Evolutionary conservation across 352 stramenopile species (phyloP).

Genomic region (Globisporangium recalcitrans): DNA sequence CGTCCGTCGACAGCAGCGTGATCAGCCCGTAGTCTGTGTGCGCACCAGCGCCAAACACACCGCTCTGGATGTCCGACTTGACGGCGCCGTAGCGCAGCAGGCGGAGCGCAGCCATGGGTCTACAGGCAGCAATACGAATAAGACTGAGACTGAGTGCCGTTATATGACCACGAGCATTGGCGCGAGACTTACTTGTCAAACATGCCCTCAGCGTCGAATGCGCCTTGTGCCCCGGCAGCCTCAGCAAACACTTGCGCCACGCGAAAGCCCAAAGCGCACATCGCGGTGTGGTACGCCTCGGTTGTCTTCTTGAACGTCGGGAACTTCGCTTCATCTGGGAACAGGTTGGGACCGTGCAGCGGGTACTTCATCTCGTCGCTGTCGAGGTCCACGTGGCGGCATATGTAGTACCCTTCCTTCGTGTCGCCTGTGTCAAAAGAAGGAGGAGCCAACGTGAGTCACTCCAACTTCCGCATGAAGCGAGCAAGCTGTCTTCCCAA

Average conservation of each 20-base stretch:
- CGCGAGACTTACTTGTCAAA: conserved; percentile 43
- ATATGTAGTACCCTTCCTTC: conserved; percentile 79
- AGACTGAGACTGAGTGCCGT: background rate
- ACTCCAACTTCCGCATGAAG: background rate
- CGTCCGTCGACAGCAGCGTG: conserved; percentile 62
- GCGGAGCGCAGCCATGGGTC: conserved; percentile 73
- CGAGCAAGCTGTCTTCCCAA: background rate
- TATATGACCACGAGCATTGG: background rate
- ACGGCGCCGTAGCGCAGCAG: conserved; percentile 70
- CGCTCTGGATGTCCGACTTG: conserved; percentile 48
- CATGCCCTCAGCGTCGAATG: conserved; percentile 44
- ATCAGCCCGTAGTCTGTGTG: conserved; percentile 72
- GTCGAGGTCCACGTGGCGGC: conserved; percentile 44
- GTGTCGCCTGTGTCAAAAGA: conserved; percentile 36
- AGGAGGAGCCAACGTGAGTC: background rate
- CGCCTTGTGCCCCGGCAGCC: conserved; percentile 39
- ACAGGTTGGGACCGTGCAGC: conserved; percentile 63
- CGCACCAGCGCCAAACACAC: conserved; percentile 73
- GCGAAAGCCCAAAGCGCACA: conserved; percentile 42
- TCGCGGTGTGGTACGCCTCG: conserved; percentile 43
- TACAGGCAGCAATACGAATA: conserved; percentile 8
- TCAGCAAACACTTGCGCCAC: conserved; percentile 57
- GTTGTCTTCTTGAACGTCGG: conserved; percentile 46
- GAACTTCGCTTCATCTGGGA: conserved; percentile 35
- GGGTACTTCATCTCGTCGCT: conserved; percentile 57